phyloP scores from a whole-genome alignment of 768 basidiomycete species.

The Russula virescens region DNA sequence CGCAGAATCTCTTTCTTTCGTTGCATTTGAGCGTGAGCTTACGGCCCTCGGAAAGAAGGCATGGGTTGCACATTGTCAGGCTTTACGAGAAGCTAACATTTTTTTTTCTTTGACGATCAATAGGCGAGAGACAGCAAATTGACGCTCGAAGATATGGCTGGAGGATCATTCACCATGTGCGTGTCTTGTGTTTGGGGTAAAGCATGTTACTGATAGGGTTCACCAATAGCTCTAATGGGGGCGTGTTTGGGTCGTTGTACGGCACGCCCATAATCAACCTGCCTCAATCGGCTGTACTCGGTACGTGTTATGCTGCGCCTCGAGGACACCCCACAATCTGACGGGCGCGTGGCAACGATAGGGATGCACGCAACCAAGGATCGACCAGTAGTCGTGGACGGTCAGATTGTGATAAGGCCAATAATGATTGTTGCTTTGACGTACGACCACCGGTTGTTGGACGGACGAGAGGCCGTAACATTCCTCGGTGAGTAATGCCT shows the following conservation, averaged over 20 bases:
- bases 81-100: constrained; percentile 6
- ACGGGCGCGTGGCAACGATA: constrained; percentile 25
- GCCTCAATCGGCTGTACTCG: constrained; percentile 91
- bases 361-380: constrained; percentile 97
- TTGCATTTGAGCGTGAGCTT: constrained; percentile 93
- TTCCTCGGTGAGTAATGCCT: constrained; percentile 75
- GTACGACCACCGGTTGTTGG: constrained; percentile 93
- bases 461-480: constrained; percentile 93
- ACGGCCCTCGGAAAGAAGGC: constrained; percentile 85
- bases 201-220: constrained; percentile 14
- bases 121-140: constrained; percentile 88
- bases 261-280: constrained; percentile 99
- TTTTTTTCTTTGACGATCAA: constrained; percentile 11
- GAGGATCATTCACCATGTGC: constrained; percentile 97
- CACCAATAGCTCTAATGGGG: constrained; percentile 81
- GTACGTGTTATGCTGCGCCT: constrained; percentile 34
- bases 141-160: constrained; percentile 96
- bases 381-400: constrained; percentile 82
- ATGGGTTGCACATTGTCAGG: constrained; percentile 17
- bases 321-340: constrained; percentile 14
- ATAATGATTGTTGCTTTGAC: constrained; percentile 95
- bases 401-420: constrained; percentile 93
- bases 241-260: constrained; percentile 94
- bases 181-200: constrained; percentile 29
- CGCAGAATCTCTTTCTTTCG: constrained; percentile 75